A percentile compares a stretch with the other conserved stretches of the same genome.
These are phyloP conservation scores for Gamarada debralockiae DNA, from an alignment of 495 filamentous ascomycete species.

Conservation along the genomic window DNA sequence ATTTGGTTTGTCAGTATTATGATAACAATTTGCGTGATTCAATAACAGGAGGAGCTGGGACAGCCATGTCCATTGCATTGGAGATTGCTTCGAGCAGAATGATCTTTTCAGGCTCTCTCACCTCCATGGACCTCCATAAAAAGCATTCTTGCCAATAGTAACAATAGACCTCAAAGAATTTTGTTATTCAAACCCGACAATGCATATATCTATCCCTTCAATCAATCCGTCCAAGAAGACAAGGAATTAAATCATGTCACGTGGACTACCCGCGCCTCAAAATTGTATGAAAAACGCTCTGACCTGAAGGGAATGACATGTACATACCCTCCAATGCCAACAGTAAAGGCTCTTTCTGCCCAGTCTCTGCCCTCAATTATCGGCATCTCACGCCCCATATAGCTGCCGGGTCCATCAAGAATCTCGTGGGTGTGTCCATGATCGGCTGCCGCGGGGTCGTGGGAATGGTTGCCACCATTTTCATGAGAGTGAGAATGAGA, in stretches of 20 bases:
- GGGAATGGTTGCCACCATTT: conserved; percentile 50
- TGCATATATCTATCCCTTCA: too few species aligned
- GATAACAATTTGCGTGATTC: too few species aligned
- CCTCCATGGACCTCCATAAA: too few species aligned
- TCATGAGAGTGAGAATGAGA: conserved; percentile 26
- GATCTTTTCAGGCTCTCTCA: too few species aligned
- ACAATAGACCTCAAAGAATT: too few species aligned
- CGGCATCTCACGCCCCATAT: conserved; percentile 86
- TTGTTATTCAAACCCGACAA: too few species aligned
- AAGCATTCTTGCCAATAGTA: too few species aligned
- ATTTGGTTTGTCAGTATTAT: not conserved
- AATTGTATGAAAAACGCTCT: not conserved
- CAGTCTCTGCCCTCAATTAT: conserved; percentile 84
- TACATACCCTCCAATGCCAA: conserved; percentile 91
- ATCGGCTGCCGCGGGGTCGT: conserved; percentile 58
- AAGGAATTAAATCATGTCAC: not conserved
- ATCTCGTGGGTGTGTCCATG: conserved; percentile 97
- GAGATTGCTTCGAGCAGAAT: too few species aligned
- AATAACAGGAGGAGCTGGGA: too few species aligned
- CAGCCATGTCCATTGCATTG: too few species aligned
- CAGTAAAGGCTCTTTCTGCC: conserved; percentile 87
- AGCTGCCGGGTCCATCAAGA: conserved; percentile 90
- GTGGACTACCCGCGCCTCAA: conserved; percentile 3
- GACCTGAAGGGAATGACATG: not conserved
- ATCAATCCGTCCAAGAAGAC: too few species aligned